Percentiles rank a stretch among this genome's conserved stretches.
Conservation (phyloP, 2,329 filamentous ascomycete species). For the Phoma herbarum region DNA sequence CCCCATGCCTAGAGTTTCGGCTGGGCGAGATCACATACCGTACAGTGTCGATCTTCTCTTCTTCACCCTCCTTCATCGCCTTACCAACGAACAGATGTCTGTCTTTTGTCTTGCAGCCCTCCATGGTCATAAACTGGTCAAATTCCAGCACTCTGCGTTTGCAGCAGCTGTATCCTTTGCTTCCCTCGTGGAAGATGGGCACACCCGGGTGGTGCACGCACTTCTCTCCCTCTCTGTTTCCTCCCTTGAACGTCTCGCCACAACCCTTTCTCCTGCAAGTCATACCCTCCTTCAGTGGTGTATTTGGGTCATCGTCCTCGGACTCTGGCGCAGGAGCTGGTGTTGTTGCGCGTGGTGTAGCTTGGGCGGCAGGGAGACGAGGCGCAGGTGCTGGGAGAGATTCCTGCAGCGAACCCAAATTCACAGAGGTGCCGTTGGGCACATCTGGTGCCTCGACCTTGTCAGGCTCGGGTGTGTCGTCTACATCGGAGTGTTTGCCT, state of each 20-base stretch:
- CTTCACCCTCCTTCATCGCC: slow-evolving; percentile 72
- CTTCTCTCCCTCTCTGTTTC: slow-evolving; percentile 68
- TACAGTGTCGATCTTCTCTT: slow-evolving; percentile 81
- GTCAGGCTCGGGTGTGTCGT: slow-evolving; percentile 68
- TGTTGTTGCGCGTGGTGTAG: slow-evolving; percentile 35
- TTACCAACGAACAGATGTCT: slow-evolving; percentile 86
- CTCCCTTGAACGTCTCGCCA: slow-evolving; percentile 68
- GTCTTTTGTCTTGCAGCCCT: slow-evolving; percentile 84
- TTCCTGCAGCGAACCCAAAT: slow-evolving; percentile 43
- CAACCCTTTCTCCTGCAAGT: slow-evolving; percentile 83
- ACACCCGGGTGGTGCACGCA: slow-evolving; percentile 90
- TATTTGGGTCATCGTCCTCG: slow-evolving; percentile 83
- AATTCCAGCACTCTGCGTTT: slow-evolving; percentile 95
- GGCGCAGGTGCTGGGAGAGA: slow-evolving; percentile 45
- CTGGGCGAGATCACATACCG: slow-evolving; percentile 59
- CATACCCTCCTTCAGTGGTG: slow-evolving; percentile 76
- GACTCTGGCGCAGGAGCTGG: slow-evolving; percentile 60
- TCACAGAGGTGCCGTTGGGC: slow-evolving; percentile 47
- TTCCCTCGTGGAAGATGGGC: slow-evolving; percentile 96
- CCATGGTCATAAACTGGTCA: slow-evolving; percentile 96
- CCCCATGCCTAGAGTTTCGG: no score
- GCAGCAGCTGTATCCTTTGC: slow-evolving; percentile 97
- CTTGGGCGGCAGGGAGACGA: slow-evolving; percentile 44
- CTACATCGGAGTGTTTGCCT: slow-evolving; percentile 90
- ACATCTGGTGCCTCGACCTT: slow-evolving; percentile 59